These are phyloP conservation scores for Orobanche coerulescens DNA, from an alignment of 257 asterid genomes.

Conservation along the genomic window DNA sequence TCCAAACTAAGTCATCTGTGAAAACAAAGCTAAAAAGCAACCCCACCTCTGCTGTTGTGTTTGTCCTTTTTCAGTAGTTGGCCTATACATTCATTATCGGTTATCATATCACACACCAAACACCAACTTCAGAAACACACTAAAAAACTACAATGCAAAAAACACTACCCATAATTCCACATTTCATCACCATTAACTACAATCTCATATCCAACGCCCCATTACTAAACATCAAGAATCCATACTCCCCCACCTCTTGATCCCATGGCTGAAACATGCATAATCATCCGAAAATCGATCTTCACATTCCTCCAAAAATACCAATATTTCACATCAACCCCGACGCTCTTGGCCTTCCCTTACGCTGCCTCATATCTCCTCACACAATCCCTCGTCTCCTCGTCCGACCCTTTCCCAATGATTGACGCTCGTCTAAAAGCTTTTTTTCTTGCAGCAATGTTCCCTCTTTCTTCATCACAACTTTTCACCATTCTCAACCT, in stretches of 20 bases:
- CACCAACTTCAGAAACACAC: slow-evolving; percentile 10
- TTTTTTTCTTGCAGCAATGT: slow-evolving; percentile 60
- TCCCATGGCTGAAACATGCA: slow-evolving; percentile 38
- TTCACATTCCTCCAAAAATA: slow-evolving; percentile 57
- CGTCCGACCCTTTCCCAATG: slow-evolving; percentile 28
- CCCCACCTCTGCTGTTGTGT: slow-evolving; percentile 25
- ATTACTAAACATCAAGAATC: background rate
- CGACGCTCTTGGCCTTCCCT: slow-evolving; percentile 55
- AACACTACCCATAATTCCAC: background rate
- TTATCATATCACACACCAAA: slow-evolving; percentile 17
- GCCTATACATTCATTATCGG: slow-evolving; percentile 22
- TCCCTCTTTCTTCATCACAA: slow-evolving; percentile 47
- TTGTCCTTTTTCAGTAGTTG: slow-evolving; percentile 28
- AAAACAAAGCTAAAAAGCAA: slow-evolving; percentile 32
- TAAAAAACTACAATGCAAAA: slow-evolving; percentile 10
- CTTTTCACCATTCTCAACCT: slow-evolving; percentile 39
- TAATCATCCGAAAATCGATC: slow-evolving; percentile 55
- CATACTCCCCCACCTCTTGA: background rate
- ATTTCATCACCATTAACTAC: slow-evolving; percentile 2
- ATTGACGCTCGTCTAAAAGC: slow-evolving; percentile 35
- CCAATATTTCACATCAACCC: slow-evolving; percentile 47
- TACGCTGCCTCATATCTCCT: slow-evolving; percentile 56
- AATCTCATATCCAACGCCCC: background rate
- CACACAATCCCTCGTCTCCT: slow-evolving; percentile 38
- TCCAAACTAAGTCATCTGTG: slow-evolving; percentile 30